These are phyloP conservation scores for Tulasnella sp. DNA, from an alignment of 768 basidiomycete species.

Conservation along the genomic window DNA sequence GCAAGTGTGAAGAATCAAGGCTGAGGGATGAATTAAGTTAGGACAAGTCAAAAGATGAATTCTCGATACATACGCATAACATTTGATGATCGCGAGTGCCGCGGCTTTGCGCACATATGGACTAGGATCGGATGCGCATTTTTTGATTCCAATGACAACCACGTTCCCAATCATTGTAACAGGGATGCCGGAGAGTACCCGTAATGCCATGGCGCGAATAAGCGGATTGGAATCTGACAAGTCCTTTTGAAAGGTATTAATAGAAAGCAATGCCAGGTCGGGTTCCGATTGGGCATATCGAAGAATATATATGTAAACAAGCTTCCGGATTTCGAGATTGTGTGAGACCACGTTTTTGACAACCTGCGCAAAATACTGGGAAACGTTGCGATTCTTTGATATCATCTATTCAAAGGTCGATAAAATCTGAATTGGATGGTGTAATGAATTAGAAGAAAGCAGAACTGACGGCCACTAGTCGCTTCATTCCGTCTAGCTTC, in stretches of 20 bases:
- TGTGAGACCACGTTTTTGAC: conserved; percentile 93
- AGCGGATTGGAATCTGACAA: conserved; percentile 82
- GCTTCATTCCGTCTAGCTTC: conserved; percentile 89
- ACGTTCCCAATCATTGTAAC: conserved; percentile 79
- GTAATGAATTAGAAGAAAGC: not conserved
- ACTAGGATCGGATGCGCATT: conserved; percentile 81
- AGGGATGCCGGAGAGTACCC: conserved; percentile 83
- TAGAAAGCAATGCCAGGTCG: conserved; percentile 86
- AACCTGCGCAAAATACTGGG: conserved; percentile 89
- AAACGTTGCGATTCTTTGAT: conserved; percentile 81
- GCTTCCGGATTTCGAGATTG: conserved; percentile 87
- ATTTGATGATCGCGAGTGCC: conserved; percentile 79
- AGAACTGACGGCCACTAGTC: conserved; percentile 72
- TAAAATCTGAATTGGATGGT: not conserved
- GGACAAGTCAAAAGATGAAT: not conserved
- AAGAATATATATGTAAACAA: conserved; percentile 94
- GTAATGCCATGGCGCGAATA: conserved; percentile 90
- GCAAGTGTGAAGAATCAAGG: conserved; percentile 55
- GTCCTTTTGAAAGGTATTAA: conserved; percentile 98
- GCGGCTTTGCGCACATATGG: conserved; percentile 92
- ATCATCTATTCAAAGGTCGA: conserved; percentile 49
- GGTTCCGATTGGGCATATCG: conserved; percentile 89
- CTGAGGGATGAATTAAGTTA: conserved; percentile 30
- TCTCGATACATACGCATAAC: conserved; percentile 44
- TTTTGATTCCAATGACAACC: conserved; percentile 79